Base-by-base conservation (phyloP, 2,329 filamentous ascomycete species). In the Hansfordia pulvinata region DNA sequence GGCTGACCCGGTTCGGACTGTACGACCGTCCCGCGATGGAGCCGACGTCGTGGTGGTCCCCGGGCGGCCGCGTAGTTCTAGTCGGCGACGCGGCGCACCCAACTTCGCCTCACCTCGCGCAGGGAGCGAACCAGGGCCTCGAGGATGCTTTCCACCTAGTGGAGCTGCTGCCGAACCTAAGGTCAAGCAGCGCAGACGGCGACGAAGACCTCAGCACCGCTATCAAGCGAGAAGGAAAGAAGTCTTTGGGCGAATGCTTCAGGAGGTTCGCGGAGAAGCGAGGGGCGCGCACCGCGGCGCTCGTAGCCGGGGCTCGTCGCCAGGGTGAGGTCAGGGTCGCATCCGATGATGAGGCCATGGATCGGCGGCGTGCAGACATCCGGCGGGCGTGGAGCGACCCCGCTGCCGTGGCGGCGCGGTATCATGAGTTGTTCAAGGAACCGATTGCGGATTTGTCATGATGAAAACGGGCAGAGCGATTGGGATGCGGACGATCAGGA, bases 1-100 rank as follows among this genome's bases (percentile, higher is more conserved):
- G 40, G 8, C 31, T 44, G 12, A 38, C 42, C 30, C 43, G 40
- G 17, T 44, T 36, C 18, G 40, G 41, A 18, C 27, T 43, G 10
- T 43, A 38, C 25, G 53, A 43, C 25, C 34, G 41, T 5, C 25
- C 27, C 4, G 39, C 40, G 27, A 25, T 44, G 15, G 23, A 28
- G 8, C 27, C 37, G 3, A 26, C 32, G n/a, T 28, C 40, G 20
- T 43, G 41, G 41, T 36, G 32, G n/a, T n/a, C n/a, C n/a, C n/a
- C n/a, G 21, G 35, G 34, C 9, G 30, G 27, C n/a, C 37, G 38
- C 5, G 37, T 34, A 18, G 36, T 40, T 13, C 27, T 42, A 14
- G 32, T 39, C 8, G 39, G 38, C 8, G 40, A 42, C 23, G 38
- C 40, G 6, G 40, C 39, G 13, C 41, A 42, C 30, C 38, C 41